Evolutionary conservation across 352 stramenopile genomes (phyloP), one percentile per base, ranked within the genome.

Genomic region (Phytophthora boehmeriae): DNA sequence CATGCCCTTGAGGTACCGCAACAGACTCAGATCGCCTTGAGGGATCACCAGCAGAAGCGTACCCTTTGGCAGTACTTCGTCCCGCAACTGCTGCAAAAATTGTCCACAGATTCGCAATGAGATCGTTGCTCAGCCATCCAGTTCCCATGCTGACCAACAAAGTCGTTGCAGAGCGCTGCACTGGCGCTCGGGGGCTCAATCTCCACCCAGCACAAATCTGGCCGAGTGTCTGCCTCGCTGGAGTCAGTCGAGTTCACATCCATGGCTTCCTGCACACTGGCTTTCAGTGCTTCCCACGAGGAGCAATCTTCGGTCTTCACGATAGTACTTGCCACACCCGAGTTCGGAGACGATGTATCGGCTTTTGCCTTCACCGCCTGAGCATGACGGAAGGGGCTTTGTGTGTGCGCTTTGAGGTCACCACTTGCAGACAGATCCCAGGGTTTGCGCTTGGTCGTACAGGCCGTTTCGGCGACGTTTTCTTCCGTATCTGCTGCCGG

Each of bases 201-300:
- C 59, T 95, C 84, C 2, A 93, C 36, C 86, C 86, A 95, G 39
- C 78, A 88, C 2, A 95, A 45, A 48, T 89, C 80, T 17, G 88
- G 53, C 46, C 61, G 51, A 14, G 38, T 14, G 5, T 35, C 8
- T 43, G 23, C 13, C 25, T 66, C 41, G 20, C 20, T 64, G 8
- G 34, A 39, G 38, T 17, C 38, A 2, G 25, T 3, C 28, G 52
- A 13, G 17, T 54, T 36, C 27, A 2, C 45, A 35, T 19, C 20
- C 11, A 84, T 35, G 2, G 61, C 58, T 4, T 55, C n/a, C 16
- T 73, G 45, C 17, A 92, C 46, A 38, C 51, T 66, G 9, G 71
- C 44, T 13, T 76, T 73, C 14, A 92, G 68, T 1, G 51, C 53
- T 2, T 63, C 32, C 68, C 73, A 86, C 6, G 65, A 68, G 16